A percentile compares a stretch with the other conserved stretches of the same genome.
Evolutionary conservation across 306 rosid species (phyloP).

Genomic region (Malus sylvestris): DNA sequence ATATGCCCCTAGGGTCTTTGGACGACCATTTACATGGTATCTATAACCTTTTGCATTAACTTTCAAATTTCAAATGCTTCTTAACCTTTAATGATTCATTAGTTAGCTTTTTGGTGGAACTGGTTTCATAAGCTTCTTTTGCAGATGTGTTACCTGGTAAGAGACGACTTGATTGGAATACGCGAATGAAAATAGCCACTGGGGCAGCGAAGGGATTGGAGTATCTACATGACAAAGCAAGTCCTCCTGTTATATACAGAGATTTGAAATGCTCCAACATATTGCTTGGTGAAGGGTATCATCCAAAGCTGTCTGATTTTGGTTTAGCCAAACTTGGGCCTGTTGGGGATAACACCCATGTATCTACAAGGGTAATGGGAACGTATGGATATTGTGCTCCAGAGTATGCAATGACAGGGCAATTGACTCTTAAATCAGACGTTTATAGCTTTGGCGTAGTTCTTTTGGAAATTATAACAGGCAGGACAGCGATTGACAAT

Average conservation of each 20-base stretch:
- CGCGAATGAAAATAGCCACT: slow-evolving; percentile 86
- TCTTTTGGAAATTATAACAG: slow-evolving; percentile 86
- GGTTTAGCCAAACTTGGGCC: slow-evolving; percentile 97
- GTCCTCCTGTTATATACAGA: slow-evolving; percentile 95
- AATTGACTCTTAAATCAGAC: slow-evolving; percentile 85
- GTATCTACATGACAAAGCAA: slow-evolving; percentile 84
- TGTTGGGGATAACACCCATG: slow-evolving; percentile 69
- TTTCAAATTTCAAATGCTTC: background rate
- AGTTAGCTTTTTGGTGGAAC: background rate
- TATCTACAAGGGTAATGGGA: slow-evolving; percentile 83
- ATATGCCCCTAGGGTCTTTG: slow-evolving; percentile 85
- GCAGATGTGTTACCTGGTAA: slow-evolving; percentile 71
- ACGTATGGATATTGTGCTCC: slow-evolving; percentile 96
- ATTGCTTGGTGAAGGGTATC: slow-evolving; percentile 83
- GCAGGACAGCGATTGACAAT: slow-evolving; percentile 81
- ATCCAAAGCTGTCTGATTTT: slow-evolving; percentile 88
- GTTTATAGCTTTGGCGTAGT: slow-evolving; percentile 95
- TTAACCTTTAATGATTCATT: background rate
- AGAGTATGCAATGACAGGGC: slow-evolving; percentile 94
- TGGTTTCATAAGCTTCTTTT: slow-evolving; percentile 22
- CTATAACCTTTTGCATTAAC: background rate
- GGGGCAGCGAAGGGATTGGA: slow-evolving; percentile 94
- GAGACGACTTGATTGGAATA: slow-evolving; percentile 75
- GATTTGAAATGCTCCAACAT: slow-evolving; percentile 92
- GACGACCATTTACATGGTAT: slow-evolving; percentile 92